Evolutionary conservation across 2,329 filamentous ascomycete species (phyloP), one percentile per base, ranked within the genome.

Genomic region (Exserohilum turcica): DNA sequence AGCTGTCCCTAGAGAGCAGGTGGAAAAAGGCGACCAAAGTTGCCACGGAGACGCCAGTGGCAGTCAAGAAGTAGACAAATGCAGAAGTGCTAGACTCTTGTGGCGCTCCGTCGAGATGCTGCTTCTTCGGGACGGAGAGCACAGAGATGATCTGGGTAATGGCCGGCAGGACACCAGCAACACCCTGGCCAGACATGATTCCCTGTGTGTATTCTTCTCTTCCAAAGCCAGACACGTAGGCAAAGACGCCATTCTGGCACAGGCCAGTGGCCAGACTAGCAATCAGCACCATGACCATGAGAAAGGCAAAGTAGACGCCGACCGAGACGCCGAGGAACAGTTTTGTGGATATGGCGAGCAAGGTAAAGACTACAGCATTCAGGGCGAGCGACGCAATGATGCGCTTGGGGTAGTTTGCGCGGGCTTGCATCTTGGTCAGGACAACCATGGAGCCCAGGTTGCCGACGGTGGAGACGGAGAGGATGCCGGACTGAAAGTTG

Each of bases 241-340:
- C 91, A 72, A 97, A 96, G 9, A 94, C 86, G 15, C 94, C 94
- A 73, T 97, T 97, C 76, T 97, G 94, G 62, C 92, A 89, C 44
- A 97, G 80, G 0, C 90, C 92, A 0, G 92, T 89, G 0, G 91
- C 92, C 69, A 89, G 80, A 60, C 91, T 90, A 0, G 92, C 85
- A n/a, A 80, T 78, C 56, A 89, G 87, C 4, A 97, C 92, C 82
- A 92, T 92, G 56, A 86, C 51, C 73, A 99, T 86, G 47, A 96
- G 75, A 72, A 97, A 96, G 19, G 76, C 82, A 53, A 97, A 88
- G 76, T 97, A 97, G 3, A 78, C 76, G 0, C 76, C 76, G 0
- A 90, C 80, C 0, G 86, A 82, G 8, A 84, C 79, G 56, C 81
- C 77, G 39, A 87, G 80, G 66, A 91, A 88, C 19, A 85, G 63